A percentile compares a stretch with the other conserved stretches of the same genome.
Conservation (phyloP, 2,329 filamentous ascomycete species). For the Cucurbitaria berberidis region DNA sequence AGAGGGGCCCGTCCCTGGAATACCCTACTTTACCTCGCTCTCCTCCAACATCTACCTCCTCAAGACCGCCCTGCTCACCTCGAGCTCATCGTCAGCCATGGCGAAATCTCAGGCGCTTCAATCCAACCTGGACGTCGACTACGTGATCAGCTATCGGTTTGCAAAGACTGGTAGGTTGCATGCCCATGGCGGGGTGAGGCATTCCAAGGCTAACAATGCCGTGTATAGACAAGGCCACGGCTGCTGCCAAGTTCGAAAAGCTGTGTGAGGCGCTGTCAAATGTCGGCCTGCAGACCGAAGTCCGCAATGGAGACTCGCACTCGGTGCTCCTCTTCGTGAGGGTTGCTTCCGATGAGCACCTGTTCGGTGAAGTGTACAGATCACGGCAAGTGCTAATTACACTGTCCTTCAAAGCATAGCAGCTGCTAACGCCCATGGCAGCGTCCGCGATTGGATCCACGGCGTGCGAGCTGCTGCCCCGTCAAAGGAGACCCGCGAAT, state of each 20-base stretch:
- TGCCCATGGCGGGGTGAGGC: slow-evolving; percentile 7
- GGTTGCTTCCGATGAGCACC: slow-evolving; percentile 74
- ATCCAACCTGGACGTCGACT: slow-evolving; percentile 78
- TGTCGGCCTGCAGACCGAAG: slow-evolving; percentile 86
- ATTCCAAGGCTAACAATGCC: slow-evolving; percentile 13
- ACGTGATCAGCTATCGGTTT: slow-evolving; percentile 82
- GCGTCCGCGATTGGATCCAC: slow-evolving; percentile 92
- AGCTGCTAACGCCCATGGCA: slow-evolving; percentile 38
- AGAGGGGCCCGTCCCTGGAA: slow-evolving; percentile 20
- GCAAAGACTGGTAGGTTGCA: slow-evolving; percentile 65
- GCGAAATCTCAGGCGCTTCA: slow-evolving; percentile 49
- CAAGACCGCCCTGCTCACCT: slow-evolving; percentile 26
- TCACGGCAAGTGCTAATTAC: slow-evolving; percentile 62
- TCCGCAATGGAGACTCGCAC: slow-evolving; percentile 76
- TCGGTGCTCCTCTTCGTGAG: slow-evolving; percentile 84
- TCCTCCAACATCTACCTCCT: slow-evolving; percentile 25
- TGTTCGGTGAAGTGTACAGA: slow-evolving; percentile 82
- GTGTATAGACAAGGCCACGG: slow-evolving; percentile 69
- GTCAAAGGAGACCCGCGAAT: slow-evolving; percentile 70
- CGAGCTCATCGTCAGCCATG: slow-evolving; percentile 35
- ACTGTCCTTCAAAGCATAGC: not conserved
- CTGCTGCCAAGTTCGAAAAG: slow-evolving; percentile 76
- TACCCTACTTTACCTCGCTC: slow-evolving; percentile 25
- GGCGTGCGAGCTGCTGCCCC: slow-evolving; percentile 82
- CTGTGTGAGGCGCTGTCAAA: slow-evolving; percentile 76